Conservation (phyloP, 768 basidiomycete genomes). For the Phaffia tasmanica region DNA sequence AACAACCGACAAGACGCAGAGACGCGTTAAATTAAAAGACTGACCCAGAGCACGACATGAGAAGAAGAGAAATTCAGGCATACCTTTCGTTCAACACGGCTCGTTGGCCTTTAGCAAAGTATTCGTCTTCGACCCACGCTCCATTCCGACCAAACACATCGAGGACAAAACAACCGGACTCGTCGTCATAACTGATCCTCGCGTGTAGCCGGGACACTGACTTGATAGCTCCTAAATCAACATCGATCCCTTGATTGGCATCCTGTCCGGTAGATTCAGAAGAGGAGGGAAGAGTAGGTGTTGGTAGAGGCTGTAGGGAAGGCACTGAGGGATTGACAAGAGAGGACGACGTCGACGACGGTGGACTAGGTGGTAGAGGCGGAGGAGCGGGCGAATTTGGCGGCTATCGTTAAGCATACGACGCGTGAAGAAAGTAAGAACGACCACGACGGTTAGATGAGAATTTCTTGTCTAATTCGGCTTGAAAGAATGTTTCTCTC, state of each 20-base stretch:
- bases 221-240: slow-evolving; percentile 88
- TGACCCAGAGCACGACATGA: not conserved
- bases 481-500: not conserved
- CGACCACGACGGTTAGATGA: not conserved
- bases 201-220: slow-evolving; percentile 96
- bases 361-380: not conserved
- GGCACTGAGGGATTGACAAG: not conserved
- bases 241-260: slow-evolving; percentile 35
- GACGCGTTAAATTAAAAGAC: not conserved
- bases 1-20: not conserved
- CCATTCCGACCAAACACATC: slow-evolving; percentile 93
- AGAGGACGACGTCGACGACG: slow-evolving; percentile 4
- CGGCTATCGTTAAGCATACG: not conserved
- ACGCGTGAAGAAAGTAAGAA: not conserved
- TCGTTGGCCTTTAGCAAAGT: slow-evolving; percentile 75
- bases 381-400: not conserved
- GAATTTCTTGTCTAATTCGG: not conserved
- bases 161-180: slow-evolving; percentile 75
- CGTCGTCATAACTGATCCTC: slow-evolving; percentile 84
- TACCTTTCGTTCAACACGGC: slow-evolving; percentile 79
- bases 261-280: not conserved
- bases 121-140: slow-evolving; percentile 96
- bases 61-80: slow-evolving; percentile 26
- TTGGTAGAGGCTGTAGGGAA: not conserved
- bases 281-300: not conserved